Conservation (phyloP, 148 eudicot species). For the Silene conica region DNA sequence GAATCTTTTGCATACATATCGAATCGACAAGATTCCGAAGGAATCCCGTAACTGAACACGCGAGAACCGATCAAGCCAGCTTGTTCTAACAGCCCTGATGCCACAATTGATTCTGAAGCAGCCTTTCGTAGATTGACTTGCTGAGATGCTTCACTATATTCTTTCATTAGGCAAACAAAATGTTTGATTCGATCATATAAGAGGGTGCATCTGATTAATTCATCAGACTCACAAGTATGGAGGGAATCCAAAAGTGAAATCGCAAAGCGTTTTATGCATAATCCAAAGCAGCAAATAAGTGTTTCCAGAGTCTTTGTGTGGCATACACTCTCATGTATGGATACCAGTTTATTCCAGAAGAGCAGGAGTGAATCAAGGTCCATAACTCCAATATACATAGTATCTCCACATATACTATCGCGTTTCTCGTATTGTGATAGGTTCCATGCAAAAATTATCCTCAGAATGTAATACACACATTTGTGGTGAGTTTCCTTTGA, state of each 20-base stretch:
- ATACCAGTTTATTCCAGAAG: constrained; percentile 69
- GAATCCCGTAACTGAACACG: constrained; percentile 29
- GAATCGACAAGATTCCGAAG: constrained; percentile 27
- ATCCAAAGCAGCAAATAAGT: constrained; percentile 76
- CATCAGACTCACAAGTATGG: constrained; percentile 25
- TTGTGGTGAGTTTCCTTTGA: constrained; percentile 67
- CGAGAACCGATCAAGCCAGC: constrained; percentile 46
- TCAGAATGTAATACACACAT: constrained; percentile 66
- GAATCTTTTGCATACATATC: constrained; percentile 29
- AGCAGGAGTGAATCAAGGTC: constrained; percentile 44
- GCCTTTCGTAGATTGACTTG: constrained; percentile 78
- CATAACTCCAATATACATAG: constrained; percentile 50
- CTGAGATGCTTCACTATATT: constrained; percentile 70
- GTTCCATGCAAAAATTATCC: constrained; percentile 78
- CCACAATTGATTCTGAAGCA: constrained; percentile 76
- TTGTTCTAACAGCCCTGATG: constrained; percentile 78
- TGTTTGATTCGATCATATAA: constrained; percentile 47
- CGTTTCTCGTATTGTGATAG: constrained; percentile 38
- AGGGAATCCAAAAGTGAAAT: constrained; percentile 26
- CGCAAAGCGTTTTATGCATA: constrained; percentile 29
- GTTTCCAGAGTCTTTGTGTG: constrained; percentile 66
- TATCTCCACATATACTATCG: constrained; percentile 18
- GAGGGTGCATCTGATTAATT: constrained; percentile 25
- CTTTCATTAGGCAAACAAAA: constrained; percentile 49
- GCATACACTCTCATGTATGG: constrained; percentile 50